A percentile compares a stretch with the other conserved stretches of the same genome.
Conservation (phyloP, 2,329 filamentous ascomycete species). For the Dactylellina cionopaga region DNA sequence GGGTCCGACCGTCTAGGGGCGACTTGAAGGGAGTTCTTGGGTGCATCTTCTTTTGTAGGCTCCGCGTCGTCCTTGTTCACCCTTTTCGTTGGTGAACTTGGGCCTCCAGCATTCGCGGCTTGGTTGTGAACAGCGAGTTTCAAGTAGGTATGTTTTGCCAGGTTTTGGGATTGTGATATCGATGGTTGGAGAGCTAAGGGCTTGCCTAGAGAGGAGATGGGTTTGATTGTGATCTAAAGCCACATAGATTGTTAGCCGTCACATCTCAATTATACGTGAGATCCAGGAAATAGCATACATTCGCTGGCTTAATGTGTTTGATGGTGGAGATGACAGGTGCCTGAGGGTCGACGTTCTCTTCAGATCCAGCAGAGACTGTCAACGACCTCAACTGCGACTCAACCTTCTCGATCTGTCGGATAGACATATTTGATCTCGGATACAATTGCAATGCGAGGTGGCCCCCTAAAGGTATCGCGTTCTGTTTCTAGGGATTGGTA, state of each 20-base stretch:
- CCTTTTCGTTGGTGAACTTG: constrained; percentile 42
- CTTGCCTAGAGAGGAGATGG: constrained; percentile 54
- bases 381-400: constrained; percentile 55
- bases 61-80: constrained; percentile 24
- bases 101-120: constrained; percentile 40
- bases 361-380: constrained; percentile 52
- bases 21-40: constrained; percentile 50
- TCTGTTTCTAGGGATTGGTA: neutral
- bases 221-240: constrained; percentile 45
- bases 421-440: constrained; percentile 54
- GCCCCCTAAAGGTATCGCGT: neutral
- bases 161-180: constrained; percentile 52
- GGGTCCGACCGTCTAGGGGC: constrained; percentile 48
- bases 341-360: constrained; percentile 55
- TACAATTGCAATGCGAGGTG: neutral
- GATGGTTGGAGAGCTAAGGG: constrained; percentile 54
- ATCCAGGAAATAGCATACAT: constrained; percentile 7
- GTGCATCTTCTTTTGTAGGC: constrained; percentile 13
- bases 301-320: constrained; percentile 52
- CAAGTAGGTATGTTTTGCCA: constrained; percentile 55
- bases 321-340: constrained; percentile 42
- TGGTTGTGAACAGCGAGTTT: constrained; percentile 58
- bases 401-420: constrained; percentile 54
- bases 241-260: constrained; percentile 28
- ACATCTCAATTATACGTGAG: neutral